Evolutionary conservation across 2,329 filamentous ascomycete genomes (phyloP), one percentile per base, ranked within the genome.

Genomic region (Didymella arachidicola): DNA sequence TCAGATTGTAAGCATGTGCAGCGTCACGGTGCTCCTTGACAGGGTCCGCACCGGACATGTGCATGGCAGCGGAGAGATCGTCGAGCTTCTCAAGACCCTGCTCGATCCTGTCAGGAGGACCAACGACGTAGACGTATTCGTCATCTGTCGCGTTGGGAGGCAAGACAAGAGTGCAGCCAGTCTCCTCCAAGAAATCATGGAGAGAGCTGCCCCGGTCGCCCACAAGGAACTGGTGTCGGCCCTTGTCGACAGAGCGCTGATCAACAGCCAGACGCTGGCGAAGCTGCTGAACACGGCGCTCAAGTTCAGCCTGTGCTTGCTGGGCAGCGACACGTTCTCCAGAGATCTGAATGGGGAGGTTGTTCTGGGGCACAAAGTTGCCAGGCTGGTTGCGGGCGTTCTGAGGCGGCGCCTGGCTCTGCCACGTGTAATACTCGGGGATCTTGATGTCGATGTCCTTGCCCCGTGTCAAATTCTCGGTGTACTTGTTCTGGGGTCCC

Each of bases 151-250:
- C 87, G 26, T 83, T 83, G 7, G 92, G 86, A 52, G 89, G 94
- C 44, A 98, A 79, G 57, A 98, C 86, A 59, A 98, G 89, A 42
- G 90, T 87, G 78, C 95, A 99, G 62, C 94, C 94, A 57, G 95
- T 98, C 71, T 97, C 87, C 44, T 88, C 85, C 64, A 97, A 87
- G 81, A 99, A 97, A 44, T 97, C 87, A 57, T 97, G 87, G 32
- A 92, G 83, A 18, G 91, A 88, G 61, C 91, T 85, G 61, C 91
- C 93, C 61, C 89, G 86, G 61, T 94, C 88, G 50, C 94, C 94
- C 63, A 97, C 88, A 72, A 99, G 95, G 81, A 97, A 98, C 76
- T 96, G 93, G 76, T 98, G 95, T 50, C 92, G 88, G 47, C 92
- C 92, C 62, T 89, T 89, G 76, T 94, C 90, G 67, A 98, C 92